Evolutionary conservation across 2,329 filamentous ascomycete genomes (phyloP).

Genomic region (Stachybotrys chlorohalonatus): DNA sequence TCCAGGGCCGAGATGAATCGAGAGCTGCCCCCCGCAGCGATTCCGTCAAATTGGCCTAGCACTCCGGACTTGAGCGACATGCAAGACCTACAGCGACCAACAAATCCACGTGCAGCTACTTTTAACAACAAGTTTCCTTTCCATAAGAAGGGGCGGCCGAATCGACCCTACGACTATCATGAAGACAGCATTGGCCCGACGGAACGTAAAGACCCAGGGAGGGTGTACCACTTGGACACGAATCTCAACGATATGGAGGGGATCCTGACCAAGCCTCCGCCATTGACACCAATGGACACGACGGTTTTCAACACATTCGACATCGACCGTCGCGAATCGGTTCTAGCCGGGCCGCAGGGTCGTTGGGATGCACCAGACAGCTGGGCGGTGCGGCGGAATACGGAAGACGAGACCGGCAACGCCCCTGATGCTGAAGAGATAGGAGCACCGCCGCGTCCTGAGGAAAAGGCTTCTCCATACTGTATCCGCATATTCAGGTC

Average conservation of each 20-base stretch:
- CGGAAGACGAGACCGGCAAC: slow-evolving; percentile 53
- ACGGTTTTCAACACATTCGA: slow-evolving; percentile 37
- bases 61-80: slow-evolving; percentile 18
- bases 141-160: slow-evolving; percentile 42
- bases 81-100: slow-evolving; percentile 15
- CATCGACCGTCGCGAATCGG: slow-evolving; percentile 28
- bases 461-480: slow-evolving; percentile 69
- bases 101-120: slow-evolving; percentile 32
- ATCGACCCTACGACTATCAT: slow-evolving; percentile 38
- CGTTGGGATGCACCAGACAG: slow-evolving; percentile 93
- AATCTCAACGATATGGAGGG: slow-evolving; percentile 87
- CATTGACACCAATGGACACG: slow-evolving; percentile 62
- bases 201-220: slow-evolving; percentile 48
- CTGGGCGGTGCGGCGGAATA: slow-evolving; percentile 77
- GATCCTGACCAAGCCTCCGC: slow-evolving; percentile 64
- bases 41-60: slow-evolving; percentile 19
- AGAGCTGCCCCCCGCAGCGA: slow-evolving; percentile 27
- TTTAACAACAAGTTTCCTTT: slow-evolving; percentile 58
- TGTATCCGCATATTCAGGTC: slow-evolving; percentile 93
- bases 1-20: slow-evolving; percentile 38
- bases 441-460: slow-evolving; percentile 56
- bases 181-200: slow-evolving; percentile 53
- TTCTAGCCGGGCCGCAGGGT: slow-evolving; percentile 34
- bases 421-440: slow-evolving; percentile 58
- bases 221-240: slow-evolving; percentile 72